These are phyloP conservation scores for Pholiota adiposa DNA, from an alignment of 1,284 basidiomycete species.

Conservation along the genomic window DNA sequence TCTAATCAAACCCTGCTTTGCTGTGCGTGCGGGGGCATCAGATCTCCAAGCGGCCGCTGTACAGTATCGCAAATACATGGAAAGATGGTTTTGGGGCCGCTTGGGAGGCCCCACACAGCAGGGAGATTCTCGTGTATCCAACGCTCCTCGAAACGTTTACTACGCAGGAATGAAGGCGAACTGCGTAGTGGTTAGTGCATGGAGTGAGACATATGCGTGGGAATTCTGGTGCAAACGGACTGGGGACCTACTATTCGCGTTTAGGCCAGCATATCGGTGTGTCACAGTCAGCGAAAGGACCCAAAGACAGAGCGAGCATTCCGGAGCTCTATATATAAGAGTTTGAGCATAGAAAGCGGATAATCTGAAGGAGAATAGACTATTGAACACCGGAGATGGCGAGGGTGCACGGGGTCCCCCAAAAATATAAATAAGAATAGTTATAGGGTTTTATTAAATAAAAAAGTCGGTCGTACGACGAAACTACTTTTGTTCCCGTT, in stretches of 20 bases:
- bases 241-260: not conserved
- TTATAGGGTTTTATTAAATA: not conserved
- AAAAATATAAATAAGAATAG: not conserved
- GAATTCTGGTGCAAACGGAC: not conserved
- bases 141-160: not conserved
- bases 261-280: not conserved
- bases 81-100: not conserved
- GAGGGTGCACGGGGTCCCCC: conserved; percentile 7
- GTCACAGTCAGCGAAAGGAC: not conserved
- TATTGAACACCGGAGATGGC: not conserved
- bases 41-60: not conserved
- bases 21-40: not conserved
- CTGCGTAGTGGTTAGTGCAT: not conserved
- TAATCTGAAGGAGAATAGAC: not conserved
- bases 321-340: not conserved
- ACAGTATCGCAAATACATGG: not conserved
- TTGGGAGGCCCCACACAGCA: not conserved
- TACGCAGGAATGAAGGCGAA: not conserved
- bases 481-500: conserved; percentile 3
- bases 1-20: not conserved
- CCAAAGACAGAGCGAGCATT: not conserved
- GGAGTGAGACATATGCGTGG: not conserved
- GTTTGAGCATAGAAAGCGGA: not conserved
- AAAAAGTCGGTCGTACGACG: conserved; percentile 14
- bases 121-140: not conserved